These are phyloP conservation scores for Paraconiothyrium sp. DNA, from an alignment of 2,329 filamentous ascomycete species.

Conservation along the genomic window DNA sequence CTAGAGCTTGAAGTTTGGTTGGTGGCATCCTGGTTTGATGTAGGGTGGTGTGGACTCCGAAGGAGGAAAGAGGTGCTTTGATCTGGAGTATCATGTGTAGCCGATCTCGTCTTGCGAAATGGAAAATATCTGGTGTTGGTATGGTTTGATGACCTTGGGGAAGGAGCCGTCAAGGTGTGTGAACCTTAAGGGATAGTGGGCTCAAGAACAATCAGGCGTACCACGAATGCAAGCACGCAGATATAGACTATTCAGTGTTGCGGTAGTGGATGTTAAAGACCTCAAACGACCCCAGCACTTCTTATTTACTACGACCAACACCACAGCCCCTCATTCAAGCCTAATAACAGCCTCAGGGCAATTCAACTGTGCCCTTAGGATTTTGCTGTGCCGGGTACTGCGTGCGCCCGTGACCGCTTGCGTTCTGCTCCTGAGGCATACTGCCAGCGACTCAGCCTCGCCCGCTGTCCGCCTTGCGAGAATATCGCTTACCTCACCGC, in stretches of 20 bases:
- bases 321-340: slow-evolving; percentile 7
- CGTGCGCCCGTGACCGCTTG: not conserved
- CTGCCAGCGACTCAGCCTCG: slow-evolving; percentile 8
- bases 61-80: not conserved
- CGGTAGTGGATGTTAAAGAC: too few relatives aligned
- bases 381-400: not conserved
- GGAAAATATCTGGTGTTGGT: too few relatives aligned
- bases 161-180: too few relatives aligned
- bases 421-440: not conserved
- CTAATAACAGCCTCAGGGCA: slow-evolving; percentile 5
- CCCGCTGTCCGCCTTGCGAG: slow-evolving; percentile 4
- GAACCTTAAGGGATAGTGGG: too few relatives aligned
- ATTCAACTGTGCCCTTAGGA: slow-evolving; percentile 9
- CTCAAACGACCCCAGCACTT: not conserved
- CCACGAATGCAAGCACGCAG: too few relatives aligned
- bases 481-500: slow-evolving; percentile 1
- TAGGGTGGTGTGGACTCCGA: not conserved
- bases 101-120: too few relatives aligned
- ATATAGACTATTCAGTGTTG: not conserved
- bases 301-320: not conserved
- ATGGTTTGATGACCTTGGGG: too few relatives aligned
- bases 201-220: too few relatives aligned
- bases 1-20: slow-evolving; percentile 1
- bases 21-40: not conserved
- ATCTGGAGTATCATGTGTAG: not conserved